Evolutionary conservation across 371 early-diverging fungal genomes (phyloP).

Genomic region (Globomyces sp.): DNA sequence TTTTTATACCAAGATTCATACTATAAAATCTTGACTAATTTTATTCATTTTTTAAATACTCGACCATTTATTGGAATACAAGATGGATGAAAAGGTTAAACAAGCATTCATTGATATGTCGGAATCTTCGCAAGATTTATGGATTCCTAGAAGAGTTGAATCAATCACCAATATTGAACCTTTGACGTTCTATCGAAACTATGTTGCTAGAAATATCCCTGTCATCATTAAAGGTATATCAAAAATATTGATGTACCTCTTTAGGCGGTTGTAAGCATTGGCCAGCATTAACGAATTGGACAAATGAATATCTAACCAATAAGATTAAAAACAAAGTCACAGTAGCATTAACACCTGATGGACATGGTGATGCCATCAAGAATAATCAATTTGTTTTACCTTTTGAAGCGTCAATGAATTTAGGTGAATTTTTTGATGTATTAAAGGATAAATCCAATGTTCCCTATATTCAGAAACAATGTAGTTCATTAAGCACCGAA

Average conservation of each 20-base stretch:
- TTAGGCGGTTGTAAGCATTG: constrained; percentile 37
- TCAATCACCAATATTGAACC: not conserved
- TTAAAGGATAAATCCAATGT: constrained; percentile 23
- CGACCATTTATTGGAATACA: no score
- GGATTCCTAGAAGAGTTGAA: no score
- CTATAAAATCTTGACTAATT: no score
- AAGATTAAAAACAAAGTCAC: constrained; percentile 56
- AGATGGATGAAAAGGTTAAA: no score
- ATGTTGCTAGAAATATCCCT: constrained; percentile 9
- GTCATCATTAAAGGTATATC: not conserved
- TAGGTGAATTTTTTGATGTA: constrained; percentile 53
- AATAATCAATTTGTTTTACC: constrained; percentile 68
- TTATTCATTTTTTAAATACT: no score
- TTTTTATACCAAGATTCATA: no score
- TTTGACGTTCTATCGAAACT: constrained; percentile 1
- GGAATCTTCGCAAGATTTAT: no score
- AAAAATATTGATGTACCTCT: no score
- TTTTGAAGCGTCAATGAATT: constrained; percentile 59
- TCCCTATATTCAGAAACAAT: constrained; percentile 69
- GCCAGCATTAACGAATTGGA: constrained; percentile 52
- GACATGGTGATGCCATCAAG: constrained; percentile 39
- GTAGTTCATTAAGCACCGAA: constrained; percentile 63
- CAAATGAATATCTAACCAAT: constrained; percentile 55
- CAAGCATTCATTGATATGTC: no score
- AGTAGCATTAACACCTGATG: constrained; percentile 57